These are phyloP conservation scores for Casaregolazyma lundiana DNA, from an alignment of 1,139 yeast species.

Conservation along the genomic window DNA sequence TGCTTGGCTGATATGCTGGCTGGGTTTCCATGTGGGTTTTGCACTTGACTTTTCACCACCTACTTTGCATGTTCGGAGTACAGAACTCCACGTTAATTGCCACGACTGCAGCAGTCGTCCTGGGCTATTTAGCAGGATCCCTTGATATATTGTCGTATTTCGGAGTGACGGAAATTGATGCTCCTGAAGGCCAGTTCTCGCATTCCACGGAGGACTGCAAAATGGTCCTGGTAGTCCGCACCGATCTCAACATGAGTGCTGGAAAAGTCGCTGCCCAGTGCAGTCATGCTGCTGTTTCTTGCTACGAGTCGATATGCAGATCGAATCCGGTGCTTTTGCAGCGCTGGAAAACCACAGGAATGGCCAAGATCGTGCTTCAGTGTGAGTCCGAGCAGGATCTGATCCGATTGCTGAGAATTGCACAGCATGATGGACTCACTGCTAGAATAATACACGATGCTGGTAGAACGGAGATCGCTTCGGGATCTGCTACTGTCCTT, in stretches of 20 bases:
- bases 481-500: constrained; percentile 90
- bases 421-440: constrained; percentile 73
- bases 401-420: constrained; percentile 74
- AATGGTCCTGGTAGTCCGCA: constrained; percentile 85
- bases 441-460: constrained; percentile 88
- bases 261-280: constrained; percentile 98
- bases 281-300: constrained; percentile 92
- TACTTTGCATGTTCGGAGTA: not conserved
- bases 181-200: constrained; percentile 17
- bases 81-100: not conserved
- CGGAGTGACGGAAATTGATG: constrained; percentile 18
- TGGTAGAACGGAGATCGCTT: constrained; percentile 92
- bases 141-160: not conserved
- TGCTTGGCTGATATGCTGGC: constrained; percentile 17
- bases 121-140: constrained; percentile 1
- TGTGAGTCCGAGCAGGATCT: constrained; percentile 67
- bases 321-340: constrained; percentile 37
- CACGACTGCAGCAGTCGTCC: constrained; percentile 1
- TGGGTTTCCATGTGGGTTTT: not conserved
- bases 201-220: constrained; percentile 70
- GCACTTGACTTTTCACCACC: no score
- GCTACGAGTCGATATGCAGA: constrained; percentile 66
- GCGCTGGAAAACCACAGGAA: constrained; percentile 85
- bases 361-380: constrained; percentile 91
- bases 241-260: constrained; percentile 86